phyloP scores from a whole-genome alignment of 2,329 filamentous ascomycete genomes.

The Fusarium sacchari region DNA sequence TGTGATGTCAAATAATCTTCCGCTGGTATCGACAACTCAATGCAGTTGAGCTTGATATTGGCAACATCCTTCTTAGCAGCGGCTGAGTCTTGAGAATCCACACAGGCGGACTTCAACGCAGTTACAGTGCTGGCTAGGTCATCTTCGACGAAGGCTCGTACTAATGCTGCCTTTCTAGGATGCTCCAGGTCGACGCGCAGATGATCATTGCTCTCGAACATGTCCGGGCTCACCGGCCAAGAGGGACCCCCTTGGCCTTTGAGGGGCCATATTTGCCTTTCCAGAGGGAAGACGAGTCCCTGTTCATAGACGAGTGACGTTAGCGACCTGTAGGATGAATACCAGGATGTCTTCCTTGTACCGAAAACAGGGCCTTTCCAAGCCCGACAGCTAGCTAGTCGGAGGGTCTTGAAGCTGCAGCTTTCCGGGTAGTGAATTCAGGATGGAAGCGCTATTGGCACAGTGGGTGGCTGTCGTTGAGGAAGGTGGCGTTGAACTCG shows the following conservation, averaged over 20 bases:
- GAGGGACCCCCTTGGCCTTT: background rate
- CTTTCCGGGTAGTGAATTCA: background rate
- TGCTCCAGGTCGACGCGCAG: background rate
- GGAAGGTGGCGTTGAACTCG: background rate
- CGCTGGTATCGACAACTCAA: background rate
- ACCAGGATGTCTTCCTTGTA: background rate
- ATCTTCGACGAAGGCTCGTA: constrained; percentile 1
- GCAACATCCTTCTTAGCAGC: background rate
- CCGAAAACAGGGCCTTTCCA: background rate
- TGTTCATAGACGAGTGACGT: background rate
- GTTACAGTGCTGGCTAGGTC: background rate
- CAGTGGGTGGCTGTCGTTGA: background rate
- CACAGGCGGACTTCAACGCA: background rate
- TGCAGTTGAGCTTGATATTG: background rate
- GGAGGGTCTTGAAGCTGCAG: background rate
- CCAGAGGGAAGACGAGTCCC: background rate
- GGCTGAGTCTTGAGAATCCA: constrained; percentile 33
- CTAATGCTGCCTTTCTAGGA: background rate
- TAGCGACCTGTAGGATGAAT: background rate
- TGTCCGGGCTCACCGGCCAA: background rate
- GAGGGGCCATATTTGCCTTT: background rate
- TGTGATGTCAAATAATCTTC: background rate
- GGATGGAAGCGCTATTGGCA: background rate
- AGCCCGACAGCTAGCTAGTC: background rate
- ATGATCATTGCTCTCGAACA: background rate